phyloP scores from a whole-genome alignment of 2,329 filamentous ascomycete species.

The Plectosphaerella sp. region DNA sequence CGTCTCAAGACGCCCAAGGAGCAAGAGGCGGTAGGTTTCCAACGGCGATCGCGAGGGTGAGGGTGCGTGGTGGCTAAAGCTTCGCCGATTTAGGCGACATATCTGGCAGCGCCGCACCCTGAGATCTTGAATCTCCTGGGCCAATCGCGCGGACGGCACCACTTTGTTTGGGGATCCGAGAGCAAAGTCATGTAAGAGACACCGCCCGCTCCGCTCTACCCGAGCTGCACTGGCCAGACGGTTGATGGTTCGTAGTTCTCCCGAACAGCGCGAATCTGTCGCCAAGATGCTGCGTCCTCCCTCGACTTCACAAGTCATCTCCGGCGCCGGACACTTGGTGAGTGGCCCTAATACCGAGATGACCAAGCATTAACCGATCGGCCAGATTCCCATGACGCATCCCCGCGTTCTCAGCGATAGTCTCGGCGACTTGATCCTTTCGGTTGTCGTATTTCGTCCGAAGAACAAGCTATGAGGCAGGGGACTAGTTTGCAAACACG shows the following conservation, averaged over 20 bases:
- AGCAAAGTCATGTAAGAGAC: slow-evolving; percentile 4
- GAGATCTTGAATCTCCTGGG: slow-evolving; percentile 1
- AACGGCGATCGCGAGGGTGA: neutral
- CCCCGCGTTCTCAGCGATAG: neutral
- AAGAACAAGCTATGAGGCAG: neutral
- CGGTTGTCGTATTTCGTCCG: neutral
- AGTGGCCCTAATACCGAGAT: neutral
- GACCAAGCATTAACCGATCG: neutral
- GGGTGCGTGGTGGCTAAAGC: neutral
- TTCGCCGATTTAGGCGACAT: slow-evolving; percentile 2
- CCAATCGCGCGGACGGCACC: neutral
- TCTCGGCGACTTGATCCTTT: slow-evolving; percentile 1
- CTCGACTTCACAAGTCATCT: slow-evolving; percentile 2
- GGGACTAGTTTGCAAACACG: neutral
- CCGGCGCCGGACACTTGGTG: slow-evolving; percentile 6
- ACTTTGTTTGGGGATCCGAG: slow-evolving; percentile 5
- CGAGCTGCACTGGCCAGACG: neutral
- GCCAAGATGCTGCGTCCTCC: neutral
- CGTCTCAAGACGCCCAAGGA: slow-evolving; percentile 3
- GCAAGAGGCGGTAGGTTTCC: slow-evolving; percentile 4
- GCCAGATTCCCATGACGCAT: slow-evolving; percentile 9
- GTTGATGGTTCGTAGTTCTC: neutral
- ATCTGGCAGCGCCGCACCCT: slow-evolving; percentile 5
- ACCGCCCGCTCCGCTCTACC: neutral
- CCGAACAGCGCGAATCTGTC: neutral